Conservation (phyloP, 495 filamentous ascomycete genomes). For the Parathielavia appendiculata region DNA sequence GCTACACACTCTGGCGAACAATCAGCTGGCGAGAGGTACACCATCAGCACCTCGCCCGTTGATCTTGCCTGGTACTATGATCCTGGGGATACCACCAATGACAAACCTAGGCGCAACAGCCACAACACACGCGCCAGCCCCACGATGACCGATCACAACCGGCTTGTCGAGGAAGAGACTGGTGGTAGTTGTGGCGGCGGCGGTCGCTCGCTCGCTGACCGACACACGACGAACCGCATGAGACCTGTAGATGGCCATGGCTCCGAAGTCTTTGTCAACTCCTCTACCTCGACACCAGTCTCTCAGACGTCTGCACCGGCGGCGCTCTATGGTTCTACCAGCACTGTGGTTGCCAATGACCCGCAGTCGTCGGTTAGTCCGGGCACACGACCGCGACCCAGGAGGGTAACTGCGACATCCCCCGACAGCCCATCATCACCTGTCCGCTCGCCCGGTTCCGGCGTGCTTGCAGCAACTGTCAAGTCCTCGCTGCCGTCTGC, state of each 20-base stretch:
- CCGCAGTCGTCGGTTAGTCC: constrained; percentile 22
- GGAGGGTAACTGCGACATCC: constrained; percentile 2
- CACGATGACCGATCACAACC: background rate
- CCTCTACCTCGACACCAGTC: background rate
- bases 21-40: background rate
- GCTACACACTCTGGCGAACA: background rate
- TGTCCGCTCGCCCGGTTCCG: background rate
- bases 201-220: background rate
- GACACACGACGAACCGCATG: background rate
- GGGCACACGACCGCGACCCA: constrained; percentile 9
- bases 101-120: background rate
- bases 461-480: background rate
- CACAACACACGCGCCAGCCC: background rate
- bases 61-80: constrained; percentile 9
- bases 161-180: background rate
- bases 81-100: background rate
- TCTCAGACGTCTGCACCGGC: background rate
- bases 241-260: background rate
- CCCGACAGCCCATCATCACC: background rate
- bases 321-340: background rate
- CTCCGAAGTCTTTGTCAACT: background rate
- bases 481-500: background rate
- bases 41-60: background rate
- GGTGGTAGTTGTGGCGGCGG: background rate
- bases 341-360: constrained; percentile 16